Evolutionary conservation across 2,329 filamentous ascomycete species (phyloP).

Genomic region (Neopestalotiopsis clavispora): DNA sequence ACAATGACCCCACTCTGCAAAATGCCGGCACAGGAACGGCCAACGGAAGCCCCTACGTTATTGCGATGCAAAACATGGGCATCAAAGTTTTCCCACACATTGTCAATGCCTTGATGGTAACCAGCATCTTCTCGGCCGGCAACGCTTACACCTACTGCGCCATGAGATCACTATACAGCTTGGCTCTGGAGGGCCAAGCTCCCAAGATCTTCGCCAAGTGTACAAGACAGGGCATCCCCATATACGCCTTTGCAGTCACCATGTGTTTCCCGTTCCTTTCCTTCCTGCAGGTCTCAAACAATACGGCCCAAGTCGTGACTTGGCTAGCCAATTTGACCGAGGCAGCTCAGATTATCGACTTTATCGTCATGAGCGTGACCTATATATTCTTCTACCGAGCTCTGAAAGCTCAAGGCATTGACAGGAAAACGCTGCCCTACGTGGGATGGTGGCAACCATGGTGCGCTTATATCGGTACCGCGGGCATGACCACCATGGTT

Average conservation of each 20-base stretch:
- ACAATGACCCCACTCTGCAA: slow-evolving; percentile 54
- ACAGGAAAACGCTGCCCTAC: slow-evolving; percentile 70
- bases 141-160: slow-evolving; percentile 48
- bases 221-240: slow-evolving; percentile 60
- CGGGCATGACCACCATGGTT: slow-evolving; percentile 47
- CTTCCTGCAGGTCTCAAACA: slow-evolving; percentile 47
- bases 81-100: slow-evolving; percentile 59
- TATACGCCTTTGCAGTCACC: slow-evolving; percentile 61
- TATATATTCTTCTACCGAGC: slow-evolving; percentile 74
- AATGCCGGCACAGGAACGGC: slow-evolving; percentile 26
- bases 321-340: slow-evolving; percentile 45
- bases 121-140: slow-evolving; percentile 60
- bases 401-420: slow-evolving; percentile 70
- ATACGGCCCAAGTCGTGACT: slow-evolving; percentile 35
- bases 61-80: slow-evolving; percentile 57
- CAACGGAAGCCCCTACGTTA: slow-evolving; percentile 57
- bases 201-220: slow-evolving; percentile 53
- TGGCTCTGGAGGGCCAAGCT: slow-evolving; percentile 58
- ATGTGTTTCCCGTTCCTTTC: slow-evolving; percentile 66
- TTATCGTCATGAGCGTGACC: slow-evolving; percentile 69
- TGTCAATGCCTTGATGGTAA: slow-evolving; percentile 62
- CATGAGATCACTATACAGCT: slow-evolving; percentile 55
- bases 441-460: slow-evolving; percentile 72
- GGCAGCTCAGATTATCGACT: slow-evolving; percentile 59
- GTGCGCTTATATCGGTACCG: slow-evolving; percentile 52